These are phyloP conservation scores for Lepidopterella palustris DNA, from an alignment of 495 filamentous ascomycete species.

Conservation along the genomic window DNA sequence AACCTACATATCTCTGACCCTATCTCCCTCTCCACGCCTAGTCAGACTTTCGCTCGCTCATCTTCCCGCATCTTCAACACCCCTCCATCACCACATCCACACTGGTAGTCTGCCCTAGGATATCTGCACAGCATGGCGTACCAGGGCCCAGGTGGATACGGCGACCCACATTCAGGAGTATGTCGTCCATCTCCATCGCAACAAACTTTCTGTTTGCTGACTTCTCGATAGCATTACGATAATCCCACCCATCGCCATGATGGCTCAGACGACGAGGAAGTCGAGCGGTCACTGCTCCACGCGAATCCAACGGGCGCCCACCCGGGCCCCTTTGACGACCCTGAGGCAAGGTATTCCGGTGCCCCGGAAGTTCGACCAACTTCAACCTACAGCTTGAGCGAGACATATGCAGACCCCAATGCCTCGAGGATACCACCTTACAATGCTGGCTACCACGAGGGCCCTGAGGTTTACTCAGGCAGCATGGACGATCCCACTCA, in stretches of 20 bases:
- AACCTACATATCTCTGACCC: not conserved
- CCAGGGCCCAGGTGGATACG: conserved; percentile 28
- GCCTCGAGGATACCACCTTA: conserved; percentile 34
- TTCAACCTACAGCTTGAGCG: conserved; percentile 78
- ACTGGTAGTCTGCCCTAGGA: conserved; percentile 3
- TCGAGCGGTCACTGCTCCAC: conserved; percentile 65
- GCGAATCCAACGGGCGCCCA: conserved; percentile 53
- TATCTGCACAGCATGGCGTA: conserved; percentile 28
- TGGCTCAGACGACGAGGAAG: conserved; percentile 66
- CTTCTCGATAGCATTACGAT: conserved; percentile 43
- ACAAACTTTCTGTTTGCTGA: not conserved
- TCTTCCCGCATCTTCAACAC: not conserved
- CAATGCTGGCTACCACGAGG: conserved; percentile 45
- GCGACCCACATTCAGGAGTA: conserved; percentile 19
- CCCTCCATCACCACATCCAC: not conserved
- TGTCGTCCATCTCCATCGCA: not conserved
- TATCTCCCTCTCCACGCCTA: not conserved
- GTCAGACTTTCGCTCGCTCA: not conserved
- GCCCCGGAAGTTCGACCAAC: conserved; percentile 50
- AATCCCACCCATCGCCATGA: conserved; percentile 41
- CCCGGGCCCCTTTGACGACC: conserved; percentile 66
- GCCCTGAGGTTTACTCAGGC: conserved; percentile 50
- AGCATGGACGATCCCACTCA: conserved; percentile 45
- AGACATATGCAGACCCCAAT: conserved; percentile 67
- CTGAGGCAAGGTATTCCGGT: conserved; percentile 43